Evolutionary conservation across 2,329 filamentous ascomycete species (phyloP), one percentile per base, ranked within the genome.

Genomic region (Drechslerella dactyloides): DNA sequence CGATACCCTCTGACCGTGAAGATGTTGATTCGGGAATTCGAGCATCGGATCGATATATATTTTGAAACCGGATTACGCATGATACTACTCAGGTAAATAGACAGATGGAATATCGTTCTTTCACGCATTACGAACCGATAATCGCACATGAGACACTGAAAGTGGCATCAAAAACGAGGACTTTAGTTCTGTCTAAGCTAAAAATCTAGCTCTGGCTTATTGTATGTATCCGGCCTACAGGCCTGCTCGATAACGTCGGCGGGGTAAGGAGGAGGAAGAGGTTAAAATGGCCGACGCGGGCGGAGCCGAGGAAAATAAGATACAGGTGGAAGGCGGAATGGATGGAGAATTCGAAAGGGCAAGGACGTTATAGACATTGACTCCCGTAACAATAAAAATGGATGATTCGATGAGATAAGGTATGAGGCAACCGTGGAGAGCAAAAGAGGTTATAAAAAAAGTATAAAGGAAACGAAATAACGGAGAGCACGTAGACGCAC

Each of bases 311-410:
- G 23, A 37, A 62, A 61, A 69, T 42, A 61, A 51, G 56, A 33
- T 62, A 37, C 40, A 42, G 27, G 48, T 30, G 37, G 23, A 21
- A 44, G 40, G 21, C 6, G 21, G 15, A 21, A 24, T n/a, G 21
- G 27, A 35, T 33, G 62, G 53, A 37, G n/a, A n/a, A n/a, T n/a
- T n/a, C 40, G 58, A 60, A 65, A 51, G 55, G 53, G 68, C 40
- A 53, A 65, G 50, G 53, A 65, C 52, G 44, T 54, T 65, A 65
- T 57, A 65, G 64, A 72, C 68, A 65, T 60, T 51, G 68, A 72
- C 68, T 65, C 68, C 68, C 68, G 60, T 60, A 59, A 40, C 44
- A 54, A 40, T 54, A 65, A 72, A 70, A n/a, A n/a, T n/a, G 55
- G n/a, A 44, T 11, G 40, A 37, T 42, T n/a, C n/a, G n/a, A n/a